Percentiles rank a stretch among this genome's conserved stretches.
Evolutionary conservation across 2,329 filamentous ascomycete genomes (phyloP).

Genomic region (Calycina marina): DNA sequence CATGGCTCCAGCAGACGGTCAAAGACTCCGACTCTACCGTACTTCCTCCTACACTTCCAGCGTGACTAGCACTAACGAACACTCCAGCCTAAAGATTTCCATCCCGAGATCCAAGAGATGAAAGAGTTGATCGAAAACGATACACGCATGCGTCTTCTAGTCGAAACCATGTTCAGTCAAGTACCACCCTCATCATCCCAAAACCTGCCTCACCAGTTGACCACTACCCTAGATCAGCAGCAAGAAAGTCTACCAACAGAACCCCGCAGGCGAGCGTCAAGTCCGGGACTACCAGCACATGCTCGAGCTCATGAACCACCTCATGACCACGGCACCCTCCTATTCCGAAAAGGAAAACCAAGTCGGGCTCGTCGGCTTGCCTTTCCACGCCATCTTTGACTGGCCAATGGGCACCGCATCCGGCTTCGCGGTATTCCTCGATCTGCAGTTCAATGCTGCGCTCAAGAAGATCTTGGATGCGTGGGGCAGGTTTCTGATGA

Average conservation of each 20-base stretch:
- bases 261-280: neutral
- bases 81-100: neutral
- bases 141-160: neutral
- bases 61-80: too few relatives aligned
- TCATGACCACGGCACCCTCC: neutral
- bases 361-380: constrained; percentile 1
- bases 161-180: constrained; percentile 1
- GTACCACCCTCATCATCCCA: neutral
- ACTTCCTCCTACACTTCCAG: too few relatives aligned
- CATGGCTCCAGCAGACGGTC: neutral
- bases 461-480: constrained; percentile 1
- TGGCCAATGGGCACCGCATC: neutral
- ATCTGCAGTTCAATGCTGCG: neutral
- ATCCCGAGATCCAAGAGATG: neutral
- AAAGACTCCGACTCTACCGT: too few relatives aligned
- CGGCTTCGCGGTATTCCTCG: neutral
- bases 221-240: too few relatives aligned
- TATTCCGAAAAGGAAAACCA: neutral
- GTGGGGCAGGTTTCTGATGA: constrained; percentile 1
- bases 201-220: too few relatives aligned
- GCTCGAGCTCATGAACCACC: constrained; percentile 1
- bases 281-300: constrained; percentile 1
- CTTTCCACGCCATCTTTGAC: constrained; percentile 1
- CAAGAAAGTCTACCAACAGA: neutral
- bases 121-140: constrained; percentile 1